Percentiles rank a stretch among this genome's conserved stretches.
phyloP scores from a whole-genome alignment of 257 asterid genomes.

The Leptodermis oblonga region DNA sequence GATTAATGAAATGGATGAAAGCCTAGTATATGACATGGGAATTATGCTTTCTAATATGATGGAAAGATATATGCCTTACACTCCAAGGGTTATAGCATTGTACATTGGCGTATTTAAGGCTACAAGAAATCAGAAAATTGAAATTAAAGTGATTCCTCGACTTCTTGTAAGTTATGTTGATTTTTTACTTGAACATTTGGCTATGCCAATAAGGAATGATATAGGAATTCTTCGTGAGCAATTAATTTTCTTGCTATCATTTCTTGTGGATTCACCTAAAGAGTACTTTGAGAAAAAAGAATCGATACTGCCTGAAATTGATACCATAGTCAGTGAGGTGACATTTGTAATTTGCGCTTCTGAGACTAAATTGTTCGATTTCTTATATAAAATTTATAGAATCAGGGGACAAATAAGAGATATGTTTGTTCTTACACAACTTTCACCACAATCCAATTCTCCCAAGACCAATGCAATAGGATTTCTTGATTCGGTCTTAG shows the following conservation, averaged over 20 bases:
- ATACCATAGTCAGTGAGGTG: background rate
- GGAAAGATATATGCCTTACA: background rate
- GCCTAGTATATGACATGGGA: background rate
- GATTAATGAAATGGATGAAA: background rate
- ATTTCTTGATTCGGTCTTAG: background rate
- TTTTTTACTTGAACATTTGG: background rate
- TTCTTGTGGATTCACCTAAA: background rate
- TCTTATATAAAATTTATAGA: background rate
- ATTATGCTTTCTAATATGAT: background rate
- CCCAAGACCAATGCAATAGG: constrained; percentile 10
- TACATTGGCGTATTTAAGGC: background rate
- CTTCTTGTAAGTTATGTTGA: background rate
- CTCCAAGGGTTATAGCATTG: background rate
- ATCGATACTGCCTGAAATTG: background rate
- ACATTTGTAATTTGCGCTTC: background rate
- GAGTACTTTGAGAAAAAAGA: background rate
- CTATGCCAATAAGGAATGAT: background rate
- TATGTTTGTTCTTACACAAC: background rate
- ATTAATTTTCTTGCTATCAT: background rate
- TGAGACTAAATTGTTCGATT: background rate
- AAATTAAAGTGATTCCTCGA: background rate
- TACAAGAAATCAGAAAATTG: background rate
- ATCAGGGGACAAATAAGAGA: constrained; percentile 1
- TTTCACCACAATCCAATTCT: background rate
- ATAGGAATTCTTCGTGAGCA: background rate